Conservation (phyloP, 345 rosid species). For the Erysimum cheiranthoides region DNA sequence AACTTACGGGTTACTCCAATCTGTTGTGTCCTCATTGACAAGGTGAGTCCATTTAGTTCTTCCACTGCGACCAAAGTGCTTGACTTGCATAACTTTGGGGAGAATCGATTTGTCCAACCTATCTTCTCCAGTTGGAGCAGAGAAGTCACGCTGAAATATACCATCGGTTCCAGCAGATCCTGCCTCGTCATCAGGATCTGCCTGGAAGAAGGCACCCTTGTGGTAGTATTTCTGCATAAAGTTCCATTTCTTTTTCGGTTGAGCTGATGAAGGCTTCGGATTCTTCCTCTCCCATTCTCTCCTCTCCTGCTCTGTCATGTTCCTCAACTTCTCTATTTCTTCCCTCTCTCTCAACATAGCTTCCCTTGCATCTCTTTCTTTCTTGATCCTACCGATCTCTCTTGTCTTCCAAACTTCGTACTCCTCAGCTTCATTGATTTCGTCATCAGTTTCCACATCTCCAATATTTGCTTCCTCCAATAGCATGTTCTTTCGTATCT, state of each 20-base stretch:
- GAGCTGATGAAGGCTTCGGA: constrained; percentile 56
- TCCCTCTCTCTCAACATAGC: constrained; percentile 78
- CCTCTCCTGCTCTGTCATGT: constrained; percentile 86
- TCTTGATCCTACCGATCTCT: constrained; percentile 78
- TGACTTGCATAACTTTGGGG: constrained; percentile 83
- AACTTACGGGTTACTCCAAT: constrained; percentile 83
- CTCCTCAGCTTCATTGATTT: constrained; percentile 78
- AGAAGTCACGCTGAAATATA: constrained; percentile 66
- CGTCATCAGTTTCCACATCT: constrained; percentile 85
- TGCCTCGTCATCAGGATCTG: constrained; percentile 56
- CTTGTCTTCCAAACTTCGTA: constrained; percentile 84
- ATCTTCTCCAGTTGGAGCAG: constrained; percentile 84
- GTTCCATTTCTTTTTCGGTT: constrained; percentile 71
- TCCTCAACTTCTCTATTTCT: constrained; percentile 75
- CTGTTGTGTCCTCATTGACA: constrained; percentile 81
- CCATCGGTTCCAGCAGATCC: constrained; percentile 56
- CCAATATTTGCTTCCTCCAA: constrained; percentile 64
- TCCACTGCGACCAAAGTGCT: constrained; percentile 86
- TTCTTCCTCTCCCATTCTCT: constrained; percentile 87
- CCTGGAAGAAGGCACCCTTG: constrained; percentile 81
- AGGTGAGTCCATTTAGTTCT: constrained; percentile 91
- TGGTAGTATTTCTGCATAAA: constrained; percentile 84
- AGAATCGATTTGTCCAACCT: constrained; percentile 73
- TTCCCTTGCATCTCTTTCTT: constrained; percentile 69
- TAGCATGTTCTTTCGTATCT: constrained; percentile 67